Conservation (phyloP, 148 eudicot species). For the Diospyros lotus region DNA sequence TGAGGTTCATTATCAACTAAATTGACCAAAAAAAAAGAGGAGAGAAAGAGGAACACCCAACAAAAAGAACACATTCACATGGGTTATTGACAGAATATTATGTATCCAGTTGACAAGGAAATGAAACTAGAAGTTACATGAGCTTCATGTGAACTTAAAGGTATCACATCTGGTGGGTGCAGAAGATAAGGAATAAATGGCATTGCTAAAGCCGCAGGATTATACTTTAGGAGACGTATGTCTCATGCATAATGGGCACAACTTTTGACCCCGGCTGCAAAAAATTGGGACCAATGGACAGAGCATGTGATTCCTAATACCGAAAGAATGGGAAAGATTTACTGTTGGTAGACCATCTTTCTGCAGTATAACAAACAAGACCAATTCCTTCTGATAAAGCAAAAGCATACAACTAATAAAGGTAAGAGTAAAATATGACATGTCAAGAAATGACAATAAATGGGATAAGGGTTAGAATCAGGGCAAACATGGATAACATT, state of each 20-base stretch:
- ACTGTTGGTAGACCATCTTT: conserved; percentile 18
- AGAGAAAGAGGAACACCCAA: background rate
- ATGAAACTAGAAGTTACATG: conserved; percentile 5
- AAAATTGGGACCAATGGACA: conserved; percentile 25
- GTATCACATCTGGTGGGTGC: conserved; percentile 12
- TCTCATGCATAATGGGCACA: conserved; percentile 24
- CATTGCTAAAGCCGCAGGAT: conserved; percentile 11
- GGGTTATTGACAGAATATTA: background rate
- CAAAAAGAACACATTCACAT: background rate
- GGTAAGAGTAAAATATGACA: conserved; percentile 1
- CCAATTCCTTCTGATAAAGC: conserved; percentile 7
- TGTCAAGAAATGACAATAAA: background rate
- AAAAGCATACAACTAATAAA: background rate
- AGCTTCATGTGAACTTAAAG: conserved; percentile 9
- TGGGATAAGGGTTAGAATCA: background rate
- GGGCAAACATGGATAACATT: too few species aligned
- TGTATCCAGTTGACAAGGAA: background rate
- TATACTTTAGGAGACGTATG: conserved; percentile 11
- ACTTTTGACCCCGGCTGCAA: conserved; percentile 32
- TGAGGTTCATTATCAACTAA: background rate
- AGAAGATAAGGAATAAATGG: background rate
- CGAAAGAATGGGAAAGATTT: conserved; percentile 24
- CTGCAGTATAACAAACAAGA: background rate
- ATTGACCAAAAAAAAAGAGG: background rate
- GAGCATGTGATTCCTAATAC: conserved; percentile 27